These are phyloP conservation scores for Aspergillus funiculosus DNA, from an alignment of 495 filamentous ascomycete genomes.

Conservation along the genomic window DNA sequence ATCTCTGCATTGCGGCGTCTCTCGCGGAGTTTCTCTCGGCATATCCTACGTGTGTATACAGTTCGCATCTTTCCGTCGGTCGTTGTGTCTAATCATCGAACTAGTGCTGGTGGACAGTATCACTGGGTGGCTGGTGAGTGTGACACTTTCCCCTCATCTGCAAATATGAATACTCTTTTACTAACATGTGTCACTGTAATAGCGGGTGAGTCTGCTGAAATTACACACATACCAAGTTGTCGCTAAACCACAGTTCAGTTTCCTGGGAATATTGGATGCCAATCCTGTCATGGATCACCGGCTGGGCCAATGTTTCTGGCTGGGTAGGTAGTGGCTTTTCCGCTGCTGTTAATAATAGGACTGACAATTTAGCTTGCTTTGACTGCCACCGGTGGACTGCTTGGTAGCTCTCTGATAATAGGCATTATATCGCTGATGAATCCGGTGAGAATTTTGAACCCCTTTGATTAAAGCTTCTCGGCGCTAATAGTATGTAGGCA, in stretches of 20 bases:
- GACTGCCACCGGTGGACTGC: constrained; percentile 43
- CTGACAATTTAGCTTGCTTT: constrained; percentile 46
- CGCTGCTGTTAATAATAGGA: background rate
- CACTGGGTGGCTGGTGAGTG: constrained; percentile 65
- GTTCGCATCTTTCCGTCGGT: background rate
- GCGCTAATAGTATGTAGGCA: constrained; percentile 15
- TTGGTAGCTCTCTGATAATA: constrained; percentile 54
- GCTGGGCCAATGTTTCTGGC: constrained; percentile 70
- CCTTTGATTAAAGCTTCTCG: background rate
- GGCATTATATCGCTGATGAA: constrained; percentile 56
- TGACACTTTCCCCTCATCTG: background rate
- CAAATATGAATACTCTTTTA: background rate
- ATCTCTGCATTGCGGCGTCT: constrained; percentile 63
- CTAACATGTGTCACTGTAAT: constrained; percentile 1
- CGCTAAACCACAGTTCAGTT: constrained; percentile 21
- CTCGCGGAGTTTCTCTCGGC: constrained; percentile 69
- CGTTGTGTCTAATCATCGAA: constrained; percentile 11
- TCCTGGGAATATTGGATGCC: constrained; percentile 55
- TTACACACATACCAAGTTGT: no score
- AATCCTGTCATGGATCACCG: constrained; percentile 62
- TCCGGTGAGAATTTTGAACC: constrained; percentile 23
- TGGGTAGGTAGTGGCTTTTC: constrained; percentile 46
- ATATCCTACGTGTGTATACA: constrained; percentile 55
- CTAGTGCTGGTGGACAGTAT: constrained; percentile 59
- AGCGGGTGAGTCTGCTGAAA: constrained; percentile 28